phyloP scores from a whole-genome alignment of 345 rosid species.

The Cardamine occulta region DNA sequence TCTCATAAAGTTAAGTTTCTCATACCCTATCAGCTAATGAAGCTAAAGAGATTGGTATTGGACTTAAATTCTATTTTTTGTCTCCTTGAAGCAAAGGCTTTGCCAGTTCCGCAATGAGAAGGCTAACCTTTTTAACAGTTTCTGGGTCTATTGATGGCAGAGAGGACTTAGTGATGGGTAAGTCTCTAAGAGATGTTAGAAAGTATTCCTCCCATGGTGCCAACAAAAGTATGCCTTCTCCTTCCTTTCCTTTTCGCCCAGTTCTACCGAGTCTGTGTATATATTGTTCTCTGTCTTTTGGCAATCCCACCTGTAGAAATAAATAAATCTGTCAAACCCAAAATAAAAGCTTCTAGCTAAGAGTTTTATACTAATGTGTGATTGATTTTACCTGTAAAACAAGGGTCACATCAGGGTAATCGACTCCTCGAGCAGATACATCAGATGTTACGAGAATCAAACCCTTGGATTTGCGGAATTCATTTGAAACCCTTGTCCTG shows the following conservation, averaged over 20 bases:
- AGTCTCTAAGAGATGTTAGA: constrained; percentile 69
- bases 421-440: constrained; percentile 99
- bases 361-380: neutral
- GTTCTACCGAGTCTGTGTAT: constrained; percentile 97
- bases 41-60: neutral
- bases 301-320: constrained; percentile 71
- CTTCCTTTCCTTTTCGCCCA: constrained; percentile 95
- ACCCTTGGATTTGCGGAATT: constrained; percentile 94
- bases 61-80: neutral
- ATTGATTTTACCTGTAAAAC: constrained; percentile 74
- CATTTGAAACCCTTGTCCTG: constrained; percentile 86
- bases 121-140: constrained; percentile 69
- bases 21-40: constrained; percentile 9
- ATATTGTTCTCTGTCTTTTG: constrained; percentile 87
- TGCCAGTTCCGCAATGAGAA: neutral
- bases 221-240: constrained; percentile 79
- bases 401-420: constrained; percentile 97
- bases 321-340: neutral
- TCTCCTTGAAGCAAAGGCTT: constrained; percentile 23
- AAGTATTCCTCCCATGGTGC: constrained; percentile 97
- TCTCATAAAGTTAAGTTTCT: neutral
- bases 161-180: constrained; percentile 74
- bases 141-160: constrained; percentile 73
- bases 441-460: constrained; percentile 94
- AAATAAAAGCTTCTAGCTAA: neutral